Base-by-base conservation (phyloP, 495 filamentous ascomycete genomes). In the Cudoniella acicularis region DNA sequence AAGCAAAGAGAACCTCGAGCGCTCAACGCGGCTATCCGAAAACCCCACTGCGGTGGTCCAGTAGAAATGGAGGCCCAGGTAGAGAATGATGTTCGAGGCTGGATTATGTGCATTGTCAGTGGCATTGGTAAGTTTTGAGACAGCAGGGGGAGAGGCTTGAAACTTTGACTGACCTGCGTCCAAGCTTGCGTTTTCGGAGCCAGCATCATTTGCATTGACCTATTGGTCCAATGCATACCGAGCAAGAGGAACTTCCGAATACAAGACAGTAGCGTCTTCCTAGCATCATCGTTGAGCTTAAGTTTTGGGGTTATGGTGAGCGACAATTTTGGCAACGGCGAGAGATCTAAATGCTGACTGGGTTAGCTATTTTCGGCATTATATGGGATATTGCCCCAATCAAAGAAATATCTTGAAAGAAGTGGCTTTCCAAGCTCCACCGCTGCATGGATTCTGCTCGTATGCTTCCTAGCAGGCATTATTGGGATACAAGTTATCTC, bases 251-350 rank as follows among this genome's bases (percentile, higher is more conserved):
- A 84, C 68, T 98, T 97, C 66, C 83, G 85, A 65, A 96, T 98
- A 65, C 86, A 92, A 64, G 89, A 92, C 64, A 96, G 88, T 70
- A 91, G 87, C 73, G 78, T 78, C 20, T 98, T 98, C 71, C 79
- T 96, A 16, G 91, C 92, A 0, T 85, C 86, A 20, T 96, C 93
- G 1, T 74, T 98, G 59, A 96, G 91, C 73, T 73, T 98, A 50
- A 96, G 91, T 70, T 96, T 96, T 49, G 94, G 94, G 26, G 94
- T 98, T n/a, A 95, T 98, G 92, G 92, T 97, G 83, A 73, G 18
- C 46, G 10, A n/a, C 42, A 21, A 20, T 20, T 48, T 41, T 42
- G 21, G 42, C 47, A 22, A 10, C 10, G 21, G 47, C 8, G 17
- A 40, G 49, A 16, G n/a, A 43, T 50, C 10, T 22, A 51, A n/a